A percentile compares a stretch with the other conserved stretches of the same genome.
Conservation (phyloP, 2,329 filamentous ascomycete species). For the Colletotrichum sp. region DNA sequence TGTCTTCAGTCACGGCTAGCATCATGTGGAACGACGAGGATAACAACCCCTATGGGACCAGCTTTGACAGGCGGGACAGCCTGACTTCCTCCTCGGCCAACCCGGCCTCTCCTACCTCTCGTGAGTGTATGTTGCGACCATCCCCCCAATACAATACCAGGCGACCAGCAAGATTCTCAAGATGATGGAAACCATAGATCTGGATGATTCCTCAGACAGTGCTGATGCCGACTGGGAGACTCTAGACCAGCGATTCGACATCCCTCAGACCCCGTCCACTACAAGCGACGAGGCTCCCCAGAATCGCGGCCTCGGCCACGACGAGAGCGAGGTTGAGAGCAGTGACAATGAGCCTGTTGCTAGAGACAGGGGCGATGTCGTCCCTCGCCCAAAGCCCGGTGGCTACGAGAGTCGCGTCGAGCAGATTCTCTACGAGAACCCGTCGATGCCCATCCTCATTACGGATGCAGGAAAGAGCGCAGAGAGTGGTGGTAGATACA, state of each 20-base stretch:
- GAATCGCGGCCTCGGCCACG: constrained; percentile 33
- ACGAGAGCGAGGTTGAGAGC: constrained; percentile 48
- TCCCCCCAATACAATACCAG: neutral
- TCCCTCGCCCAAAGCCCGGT: constrained; percentile 74
- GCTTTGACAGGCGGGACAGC: constrained; percentile 87
- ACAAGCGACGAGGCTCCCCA: constrained; percentile 72
- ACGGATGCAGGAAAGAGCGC: constrained; percentile 94
- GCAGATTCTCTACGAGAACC: constrained; percentile 96
- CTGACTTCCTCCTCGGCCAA: constrained; percentile 72
- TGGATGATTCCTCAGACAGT: constrained; percentile 39
- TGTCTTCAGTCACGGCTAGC: neutral
- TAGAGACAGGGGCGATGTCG: constrained; percentile 41
- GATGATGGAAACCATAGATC: constrained; percentile 42
- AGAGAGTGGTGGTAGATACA: constrained; percentile 90
- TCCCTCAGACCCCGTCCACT: constrained; percentile 74
- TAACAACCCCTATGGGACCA: constrained; percentile 93
- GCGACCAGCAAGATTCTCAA: constrained; percentile 20
- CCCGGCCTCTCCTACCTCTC: constrained; percentile 65
- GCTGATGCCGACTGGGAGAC: constrained; percentile 50
- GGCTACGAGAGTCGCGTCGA: constrained; percentile 96
- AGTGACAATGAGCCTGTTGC: constrained; percentile 52
- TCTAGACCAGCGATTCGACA: constrained; percentile 64
- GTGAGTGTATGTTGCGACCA: constrained; percentile 43
- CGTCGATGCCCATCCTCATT: constrained; percentile 87
- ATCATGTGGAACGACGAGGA: constrained; percentile 99